phyloP scores from a whole-genome alignment of 306 rosid species.

The Argentina anserina region DNA sequence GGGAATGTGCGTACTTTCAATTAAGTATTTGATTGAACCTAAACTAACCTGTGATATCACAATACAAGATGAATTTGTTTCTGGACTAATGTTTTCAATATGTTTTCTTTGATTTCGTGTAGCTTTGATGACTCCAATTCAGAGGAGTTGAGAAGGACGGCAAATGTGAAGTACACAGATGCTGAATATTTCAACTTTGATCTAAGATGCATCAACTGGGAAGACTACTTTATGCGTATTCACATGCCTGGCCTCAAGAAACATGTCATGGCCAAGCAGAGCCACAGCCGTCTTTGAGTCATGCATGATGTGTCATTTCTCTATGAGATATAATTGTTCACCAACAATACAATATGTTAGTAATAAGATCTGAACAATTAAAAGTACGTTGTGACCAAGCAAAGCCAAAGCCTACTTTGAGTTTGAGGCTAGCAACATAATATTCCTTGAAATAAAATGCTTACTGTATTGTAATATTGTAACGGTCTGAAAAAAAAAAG shows the following conservation, averaged over 20 bases:
- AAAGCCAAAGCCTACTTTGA: too few species aligned
- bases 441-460: too few species aligned
- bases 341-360: too few species aligned
- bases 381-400: too few species aligned
- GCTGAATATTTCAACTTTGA: constrained; percentile 26
- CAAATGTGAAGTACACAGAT: background rate
- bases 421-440: too few species aligned
- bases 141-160: constrained; percentile 8
- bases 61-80: too few species aligned
- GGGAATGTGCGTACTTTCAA: constrained; percentile 19
- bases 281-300: background rate
- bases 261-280: constrained; percentile 1
- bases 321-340: too few species aligned
- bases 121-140: constrained; percentile 38
- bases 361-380: background rate
- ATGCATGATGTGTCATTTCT: too few species aligned
- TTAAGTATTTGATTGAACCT: too few species aligned
- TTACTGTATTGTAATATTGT: too few species aligned
- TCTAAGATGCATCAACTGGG: constrained; percentile 36
- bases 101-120: background rate
- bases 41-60: background rate
- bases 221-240: constrained; percentile 31
- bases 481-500: too few species aligned
- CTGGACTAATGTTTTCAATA: background rate
- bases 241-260: constrained; percentile 45